A percentile compares a stretch with the other conserved stretches of the same genome.
Evolutionary conservation across 192 early-diverging fungal species (phyloP).

Genomic region (Backusella westeae): DNA sequence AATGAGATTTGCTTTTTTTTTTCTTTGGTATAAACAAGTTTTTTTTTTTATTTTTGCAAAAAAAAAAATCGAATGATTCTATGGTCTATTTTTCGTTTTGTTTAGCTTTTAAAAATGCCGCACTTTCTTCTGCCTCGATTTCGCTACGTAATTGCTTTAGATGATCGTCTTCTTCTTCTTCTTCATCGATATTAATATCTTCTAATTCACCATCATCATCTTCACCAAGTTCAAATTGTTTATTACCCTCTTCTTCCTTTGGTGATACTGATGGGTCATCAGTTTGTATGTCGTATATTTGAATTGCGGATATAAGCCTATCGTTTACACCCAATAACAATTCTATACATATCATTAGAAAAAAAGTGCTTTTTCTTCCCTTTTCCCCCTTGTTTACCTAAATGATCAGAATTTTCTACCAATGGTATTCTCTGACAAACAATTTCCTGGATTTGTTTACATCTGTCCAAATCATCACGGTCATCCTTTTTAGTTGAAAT

Average conservation of each 20-base stretch:
- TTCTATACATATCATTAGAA: neutral
- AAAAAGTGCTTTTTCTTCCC: neutral
- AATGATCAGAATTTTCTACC: slow-evolving; percentile 8
- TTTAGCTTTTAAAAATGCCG: slow-evolving; percentile 28
- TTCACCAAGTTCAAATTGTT: slow-evolving; percentile 32
- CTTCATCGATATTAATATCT: neutral
- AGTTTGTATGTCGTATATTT: neutral
- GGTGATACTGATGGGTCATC: neutral
- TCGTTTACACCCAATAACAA: slow-evolving; percentile 25
- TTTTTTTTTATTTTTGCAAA: neutral
- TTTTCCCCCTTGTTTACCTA: slow-evolving; percentile 7
- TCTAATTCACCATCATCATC: slow-evolving; percentile 30
- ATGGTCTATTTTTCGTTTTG: neutral
- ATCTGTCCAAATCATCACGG: neutral
- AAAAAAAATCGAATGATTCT: neutral
- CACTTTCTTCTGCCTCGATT: slow-evolving; percentile 33
- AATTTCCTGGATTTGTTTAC: slow-evolving; percentile 14
- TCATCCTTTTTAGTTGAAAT: neutral
- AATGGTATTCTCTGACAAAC: slow-evolving; percentile 18
- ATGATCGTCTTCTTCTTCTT: neutral
- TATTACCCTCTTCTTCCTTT: neutral
- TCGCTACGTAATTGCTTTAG: slow-evolving; percentile 23
- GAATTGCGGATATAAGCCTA: slow-evolving; percentile 12
- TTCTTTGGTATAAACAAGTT: neutral
- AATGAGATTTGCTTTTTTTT: neutral